phyloP scores from a whole-genome alignment of 192 early-diverging fungal species.

The Phlyctochytrium bullatum region DNA sequence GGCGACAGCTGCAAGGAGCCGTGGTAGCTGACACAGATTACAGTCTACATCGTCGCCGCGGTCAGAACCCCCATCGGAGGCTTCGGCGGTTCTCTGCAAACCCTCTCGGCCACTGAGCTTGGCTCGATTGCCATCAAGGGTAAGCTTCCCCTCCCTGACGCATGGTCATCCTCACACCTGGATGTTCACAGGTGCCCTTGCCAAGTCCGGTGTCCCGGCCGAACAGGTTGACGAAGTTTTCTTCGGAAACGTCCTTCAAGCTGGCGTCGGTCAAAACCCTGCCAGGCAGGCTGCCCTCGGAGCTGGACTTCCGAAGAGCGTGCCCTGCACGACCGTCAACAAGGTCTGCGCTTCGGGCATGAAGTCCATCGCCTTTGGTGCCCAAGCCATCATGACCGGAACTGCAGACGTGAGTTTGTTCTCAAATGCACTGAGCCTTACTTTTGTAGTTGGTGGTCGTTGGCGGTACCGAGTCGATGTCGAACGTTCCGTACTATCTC shows the following conservation, averaged over 20 bases:
- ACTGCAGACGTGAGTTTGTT: slow-evolving; percentile 48
- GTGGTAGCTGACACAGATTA: too few relatives aligned
- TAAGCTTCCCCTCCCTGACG: slow-evolving; percentile 26
- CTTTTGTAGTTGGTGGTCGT: slow-evolving; percentile 68
- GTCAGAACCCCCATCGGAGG: slow-evolving; percentile 90
- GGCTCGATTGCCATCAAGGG: slow-evolving; percentile 86
- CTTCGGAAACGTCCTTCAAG: slow-evolving; percentile 93
- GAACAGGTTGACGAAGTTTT: slow-evolving; percentile 91
- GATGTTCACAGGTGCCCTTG: slow-evolving; percentile 58
- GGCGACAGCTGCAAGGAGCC: too few relatives aligned
- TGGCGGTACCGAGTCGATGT: slow-evolving; percentile 98
- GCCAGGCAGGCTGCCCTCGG: slow-evolving; percentile 90
- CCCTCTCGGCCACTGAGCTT: slow-evolving; percentile 78
- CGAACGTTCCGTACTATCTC: slow-evolving; percentile 79
- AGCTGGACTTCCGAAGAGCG: slow-evolving; percentile 78
- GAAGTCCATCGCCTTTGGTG: slow-evolving; percentile 89
- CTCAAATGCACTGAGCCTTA: slow-evolving; percentile 59
- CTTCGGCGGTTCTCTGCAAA: slow-evolving; percentile 85
- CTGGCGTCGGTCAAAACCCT: slow-evolving; percentile 88
- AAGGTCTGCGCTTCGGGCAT: slow-evolving; percentile 98
- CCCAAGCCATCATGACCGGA: slow-evolving; percentile 55
- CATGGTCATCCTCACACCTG: neutral
- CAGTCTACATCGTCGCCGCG: slow-evolving; percentile 88
- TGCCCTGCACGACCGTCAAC: slow-evolving; percentile 92
- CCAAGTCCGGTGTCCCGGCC: slow-evolving; percentile 71